Conservation (phyloP, 768 basidiomycete genomes). For the Suillus luteus region DNA sequence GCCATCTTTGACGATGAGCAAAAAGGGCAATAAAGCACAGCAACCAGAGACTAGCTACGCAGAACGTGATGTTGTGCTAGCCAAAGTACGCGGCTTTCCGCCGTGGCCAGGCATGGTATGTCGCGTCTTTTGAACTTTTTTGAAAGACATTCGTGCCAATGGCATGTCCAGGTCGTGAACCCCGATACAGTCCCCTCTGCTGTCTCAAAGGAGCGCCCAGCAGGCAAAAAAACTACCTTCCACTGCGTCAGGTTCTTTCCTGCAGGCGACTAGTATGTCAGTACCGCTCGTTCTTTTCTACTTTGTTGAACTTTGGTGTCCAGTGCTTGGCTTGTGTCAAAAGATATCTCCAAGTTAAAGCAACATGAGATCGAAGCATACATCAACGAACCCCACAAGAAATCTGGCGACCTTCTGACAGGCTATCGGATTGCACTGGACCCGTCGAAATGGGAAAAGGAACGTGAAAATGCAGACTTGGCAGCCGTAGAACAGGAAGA, state of each 20-base stretch:
- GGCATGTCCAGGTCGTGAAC: conserved; percentile 69
- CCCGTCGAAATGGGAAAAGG: conserved; percentile 67
- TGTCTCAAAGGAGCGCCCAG: conserved; percentile 73
- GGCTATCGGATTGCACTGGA: conserved; percentile 79
- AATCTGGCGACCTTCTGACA: conserved; percentile 68
- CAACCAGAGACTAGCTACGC: conserved; percentile 55
- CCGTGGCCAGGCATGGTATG: conserved; percentile 95
- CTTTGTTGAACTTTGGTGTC: conserved; percentile 17
- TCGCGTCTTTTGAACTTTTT: conserved; percentile 29
- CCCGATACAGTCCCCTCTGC: conserved; percentile 59
- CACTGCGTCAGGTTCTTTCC: conserved; percentile 91
- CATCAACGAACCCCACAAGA: conserved; percentile 77
- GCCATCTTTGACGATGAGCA: conserved; percentile 41
- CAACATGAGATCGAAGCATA: conserved; percentile 82
- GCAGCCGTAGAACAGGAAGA: conserved; percentile 50
- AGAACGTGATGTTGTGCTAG: conserved; percentile 84
- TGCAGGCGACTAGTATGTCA: conserved; percentile 85
- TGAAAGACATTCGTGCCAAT: conserved; percentile 17
- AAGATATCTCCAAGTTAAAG: conserved; percentile 81
- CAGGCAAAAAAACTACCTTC: conserved; percentile 67
- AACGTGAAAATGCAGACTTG: conserved; percentile 37
- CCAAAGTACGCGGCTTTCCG: conserved; percentile 91
- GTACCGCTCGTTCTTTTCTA: conserved; percentile 13
- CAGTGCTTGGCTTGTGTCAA: conserved; percentile 83
- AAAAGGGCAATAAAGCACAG: conserved; percentile 49